Evolutionary conservation across 2,329 filamentous ascomycete genomes (phyloP).

Genomic region (Diaporthe helianthi): DNA sequence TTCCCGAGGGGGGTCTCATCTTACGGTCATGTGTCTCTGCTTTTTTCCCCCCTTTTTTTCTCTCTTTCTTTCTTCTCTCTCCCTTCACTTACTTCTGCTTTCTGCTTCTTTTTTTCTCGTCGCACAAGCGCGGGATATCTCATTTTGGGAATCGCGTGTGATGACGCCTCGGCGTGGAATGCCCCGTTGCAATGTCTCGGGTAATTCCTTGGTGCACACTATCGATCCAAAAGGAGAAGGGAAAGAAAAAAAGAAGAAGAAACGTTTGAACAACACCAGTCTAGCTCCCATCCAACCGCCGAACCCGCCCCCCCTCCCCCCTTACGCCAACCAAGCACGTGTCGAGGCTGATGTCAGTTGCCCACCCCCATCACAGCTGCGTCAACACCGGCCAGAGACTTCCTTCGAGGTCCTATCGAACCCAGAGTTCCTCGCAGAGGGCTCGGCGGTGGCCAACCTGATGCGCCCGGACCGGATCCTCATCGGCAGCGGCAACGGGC

Average conservation of each 20-base stretch:
- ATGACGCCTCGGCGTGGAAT: neutral
- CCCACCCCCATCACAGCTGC: conserved; percentile 36
- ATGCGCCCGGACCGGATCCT: conserved; percentile 64
- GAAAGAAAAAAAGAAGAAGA: neutral
- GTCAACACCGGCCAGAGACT: conserved; percentile 50
- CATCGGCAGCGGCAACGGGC: conserved; percentile 62
- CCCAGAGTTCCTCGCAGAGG: conserved; percentile 70
- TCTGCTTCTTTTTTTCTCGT: neutral
- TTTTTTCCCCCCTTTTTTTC: too few species aligned
- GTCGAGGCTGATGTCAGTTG: conserved; percentile 9
- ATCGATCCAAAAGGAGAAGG: neutral
- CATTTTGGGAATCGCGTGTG: neutral
- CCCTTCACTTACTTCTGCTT: neutral
- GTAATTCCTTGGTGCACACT: neutral
- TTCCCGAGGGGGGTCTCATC: conserved; percentile 22
- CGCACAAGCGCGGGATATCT: neutral
- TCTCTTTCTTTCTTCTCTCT: too few species aligned
- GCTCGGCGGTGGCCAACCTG: conserved; percentile 65
- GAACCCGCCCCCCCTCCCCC: too few species aligned
- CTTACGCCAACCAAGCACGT: conserved; percentile 10
- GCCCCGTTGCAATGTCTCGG: conserved; percentile 30
- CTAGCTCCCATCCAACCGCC: neutral
- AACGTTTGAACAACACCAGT: neutral
- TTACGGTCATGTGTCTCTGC: neutral
- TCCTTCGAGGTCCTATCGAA: conserved; percentile 68